Percentiles rank a stretch among this genome's conserved stretches.
phyloP scores from a whole-genome alignment of 768 basidiomycete genomes.

The Fomitopsis pulvina region DNA sequence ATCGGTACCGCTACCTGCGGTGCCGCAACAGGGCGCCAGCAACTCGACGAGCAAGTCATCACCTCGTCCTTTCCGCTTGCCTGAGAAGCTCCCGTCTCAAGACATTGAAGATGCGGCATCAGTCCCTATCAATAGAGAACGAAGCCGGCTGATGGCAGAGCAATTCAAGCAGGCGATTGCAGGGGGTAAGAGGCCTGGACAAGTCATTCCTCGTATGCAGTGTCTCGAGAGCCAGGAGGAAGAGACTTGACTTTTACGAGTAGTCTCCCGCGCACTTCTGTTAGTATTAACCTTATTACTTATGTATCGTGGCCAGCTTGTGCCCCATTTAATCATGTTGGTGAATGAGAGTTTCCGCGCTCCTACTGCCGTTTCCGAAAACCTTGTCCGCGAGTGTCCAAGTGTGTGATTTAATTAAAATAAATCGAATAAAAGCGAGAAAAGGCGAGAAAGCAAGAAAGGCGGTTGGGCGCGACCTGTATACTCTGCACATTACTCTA shows the following conservation, averaged over 20 bases:
- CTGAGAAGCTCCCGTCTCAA: slow-evolving; percentile 10
- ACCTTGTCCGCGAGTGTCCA: no score
- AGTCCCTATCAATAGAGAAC: background rate
- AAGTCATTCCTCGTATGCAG: slow-evolving; percentile 12
- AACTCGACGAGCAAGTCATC: background rate
- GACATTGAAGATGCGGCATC: slow-evolving; percentile 7
- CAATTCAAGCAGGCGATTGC: slow-evolving; percentile 10
- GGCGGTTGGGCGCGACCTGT: no score
- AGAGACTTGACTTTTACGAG: no score
- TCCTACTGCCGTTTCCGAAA: no score
- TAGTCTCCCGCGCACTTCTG: background rate
- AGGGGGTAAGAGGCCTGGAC: slow-evolving; percentile 10
- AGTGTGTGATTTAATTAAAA: no score
- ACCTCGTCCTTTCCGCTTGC: background rate
- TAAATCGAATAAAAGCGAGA: no score
- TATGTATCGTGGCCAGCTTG: no score
- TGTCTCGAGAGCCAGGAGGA: slow-evolving; percentile 16
- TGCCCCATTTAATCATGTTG: no score
- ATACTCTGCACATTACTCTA: no score
- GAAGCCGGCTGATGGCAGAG: slow-evolving; percentile 1
- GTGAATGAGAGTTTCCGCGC: no score
- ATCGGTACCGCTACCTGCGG: background rate
- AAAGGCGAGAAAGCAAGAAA: no score
- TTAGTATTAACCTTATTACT: background rate
- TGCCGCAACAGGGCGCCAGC: background rate